phyloP scores from a whole-genome alignment of 2,329 filamentous ascomycete genomes.

The Epichloe coenophiala region DNA sequence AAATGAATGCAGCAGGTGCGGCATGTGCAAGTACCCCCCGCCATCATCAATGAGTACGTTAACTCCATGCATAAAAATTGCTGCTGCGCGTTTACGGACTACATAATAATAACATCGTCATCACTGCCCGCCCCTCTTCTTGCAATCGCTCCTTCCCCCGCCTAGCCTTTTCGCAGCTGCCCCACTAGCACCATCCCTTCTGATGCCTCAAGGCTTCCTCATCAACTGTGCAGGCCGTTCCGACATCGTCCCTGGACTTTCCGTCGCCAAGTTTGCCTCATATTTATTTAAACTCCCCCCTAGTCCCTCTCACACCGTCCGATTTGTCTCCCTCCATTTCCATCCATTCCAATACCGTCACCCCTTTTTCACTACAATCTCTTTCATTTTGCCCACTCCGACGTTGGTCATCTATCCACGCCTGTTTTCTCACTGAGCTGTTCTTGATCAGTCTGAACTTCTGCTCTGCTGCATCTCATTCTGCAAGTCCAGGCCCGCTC shows the following conservation, averaged over 20 bases:
- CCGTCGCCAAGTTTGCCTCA: not conserved
- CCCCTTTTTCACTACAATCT: no score
- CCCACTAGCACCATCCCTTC: not conserved
- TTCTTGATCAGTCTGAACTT: no score
- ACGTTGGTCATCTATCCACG: not conserved
- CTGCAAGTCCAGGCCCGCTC: not conserved
- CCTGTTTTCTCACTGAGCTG: not conserved
- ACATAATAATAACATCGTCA: not conserved
- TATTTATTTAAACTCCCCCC: slow-evolving; percentile 2
- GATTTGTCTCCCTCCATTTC: not conserved
- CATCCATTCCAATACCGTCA: not conserved
- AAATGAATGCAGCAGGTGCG: not conserved
- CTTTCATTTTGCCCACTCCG: no score
- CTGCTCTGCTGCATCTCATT: not conserved
- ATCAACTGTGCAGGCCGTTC: not conserved
- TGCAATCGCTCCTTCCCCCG: not conserved
- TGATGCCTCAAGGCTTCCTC: not conserved
- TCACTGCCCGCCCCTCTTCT: not conserved
- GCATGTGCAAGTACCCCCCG: not conserved
- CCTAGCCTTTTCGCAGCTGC: not conserved
- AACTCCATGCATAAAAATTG: no score
- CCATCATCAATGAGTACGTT: not conserved
- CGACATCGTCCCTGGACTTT: slow-evolving; percentile 3
- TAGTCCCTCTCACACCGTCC: not conserved
- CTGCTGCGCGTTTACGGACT: not conserved